Base-by-base conservation (phyloP, 164 flowering plant species). In the Magnolia sinica region DNA sequence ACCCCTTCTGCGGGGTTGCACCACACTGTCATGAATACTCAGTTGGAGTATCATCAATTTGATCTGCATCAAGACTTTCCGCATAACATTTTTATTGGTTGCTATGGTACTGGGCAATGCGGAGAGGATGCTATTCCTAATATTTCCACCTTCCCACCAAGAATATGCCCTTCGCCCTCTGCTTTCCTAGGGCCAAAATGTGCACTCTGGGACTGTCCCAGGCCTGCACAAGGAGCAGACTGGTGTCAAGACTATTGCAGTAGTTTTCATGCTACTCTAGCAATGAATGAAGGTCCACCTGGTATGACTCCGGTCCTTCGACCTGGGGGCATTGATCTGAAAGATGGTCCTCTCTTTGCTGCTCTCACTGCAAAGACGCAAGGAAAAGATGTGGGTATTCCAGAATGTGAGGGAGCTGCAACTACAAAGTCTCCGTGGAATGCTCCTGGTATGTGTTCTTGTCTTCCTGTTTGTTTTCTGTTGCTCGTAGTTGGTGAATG, bases 401-500 rank as follows among this genome's bases (percentile, higher is more conserved):
- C 99, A 19, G 97, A 91, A 78, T 96, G 99, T 82, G 99, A 93
- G 79, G 99, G 99, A 66, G 99, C 98, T 79, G 99, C 98, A 58
- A 96, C 98, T 77, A 83, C 98, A 64, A 93, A 96, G 78, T 94
- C 98, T 74, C 99, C 99, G 77, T 96, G 98, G 99, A 96, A 96
- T 87, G 99, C 99, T 73, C 92, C 98, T 78, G 99, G 99, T 93
- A 76, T 84, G 85, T 72, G 76, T 64, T 4, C 45, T 20, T 13
- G 13, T 49, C 51, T 52, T 50, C 68, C 68, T 52, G 27, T 24
- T 11, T 59, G 20, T 37, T 68, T 75, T 20, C 29, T 20, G 23
- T 64, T 71, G 4, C 64, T 58, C 3, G 13, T 70, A 19, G 23
- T 22, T 24, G 1, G 9, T 29, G 27, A 22, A 24, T 0, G 16